A percentile compares a stretch with the other conserved stretches of the same genome.
Evolutionary conservation across 2,329 filamentous ascomycete species (phyloP).

Genomic region (Diaporthe destruens): DNA sequence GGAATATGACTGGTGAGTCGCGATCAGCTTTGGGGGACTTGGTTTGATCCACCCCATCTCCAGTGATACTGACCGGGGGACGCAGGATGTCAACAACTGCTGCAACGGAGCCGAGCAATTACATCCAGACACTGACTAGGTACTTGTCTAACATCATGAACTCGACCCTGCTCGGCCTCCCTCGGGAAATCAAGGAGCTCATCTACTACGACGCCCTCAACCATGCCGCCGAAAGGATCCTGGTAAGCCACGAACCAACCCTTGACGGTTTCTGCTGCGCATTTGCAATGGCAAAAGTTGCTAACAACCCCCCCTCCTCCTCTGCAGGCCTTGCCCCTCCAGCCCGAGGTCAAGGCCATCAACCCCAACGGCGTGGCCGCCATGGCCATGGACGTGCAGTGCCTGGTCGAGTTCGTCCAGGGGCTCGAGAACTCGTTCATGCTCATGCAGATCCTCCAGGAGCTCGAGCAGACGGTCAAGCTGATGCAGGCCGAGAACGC

Average conservation of each 20-base stretch:
- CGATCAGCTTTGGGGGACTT: background rate
- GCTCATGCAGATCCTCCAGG: constrained; percentile 88
- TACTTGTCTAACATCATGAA: constrained; percentile 98
- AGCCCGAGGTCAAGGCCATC: constrained; percentile 84
- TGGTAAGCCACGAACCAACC: constrained; percentile 62
- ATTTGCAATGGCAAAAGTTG: background rate
- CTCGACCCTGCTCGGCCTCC: constrained; percentile 91
- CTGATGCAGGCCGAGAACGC: constrained; percentile 89
- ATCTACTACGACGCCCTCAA: constrained; percentile 97
- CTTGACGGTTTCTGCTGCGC: background rate
- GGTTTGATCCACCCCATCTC: no score
- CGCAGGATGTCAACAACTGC: constrained; percentile 66
- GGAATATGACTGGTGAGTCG: constrained; percentile 88
- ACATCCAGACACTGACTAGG: constrained; percentile 93
- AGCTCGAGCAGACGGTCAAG: constrained; percentile 91
- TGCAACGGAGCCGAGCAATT: constrained; percentile 83
- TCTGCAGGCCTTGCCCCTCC: constrained; percentile 78
- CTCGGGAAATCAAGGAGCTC: constrained; percentile 94
- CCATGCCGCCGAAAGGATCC: constrained; percentile 88
- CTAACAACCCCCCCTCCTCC: constrained; percentile 42
- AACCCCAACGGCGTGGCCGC: constrained; percentile 87
- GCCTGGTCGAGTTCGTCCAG: constrained; percentile 88
- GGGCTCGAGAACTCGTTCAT: constrained; percentile 87
- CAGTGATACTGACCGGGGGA: constrained; percentile 30
- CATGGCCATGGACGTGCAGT: constrained; percentile 84